Percentiles rank a stretch among this genome's conserved stretches.
Conservation (phyloP, 2,329 filamentous ascomycete genomes). For the Neonectria coccinea region DNA sequence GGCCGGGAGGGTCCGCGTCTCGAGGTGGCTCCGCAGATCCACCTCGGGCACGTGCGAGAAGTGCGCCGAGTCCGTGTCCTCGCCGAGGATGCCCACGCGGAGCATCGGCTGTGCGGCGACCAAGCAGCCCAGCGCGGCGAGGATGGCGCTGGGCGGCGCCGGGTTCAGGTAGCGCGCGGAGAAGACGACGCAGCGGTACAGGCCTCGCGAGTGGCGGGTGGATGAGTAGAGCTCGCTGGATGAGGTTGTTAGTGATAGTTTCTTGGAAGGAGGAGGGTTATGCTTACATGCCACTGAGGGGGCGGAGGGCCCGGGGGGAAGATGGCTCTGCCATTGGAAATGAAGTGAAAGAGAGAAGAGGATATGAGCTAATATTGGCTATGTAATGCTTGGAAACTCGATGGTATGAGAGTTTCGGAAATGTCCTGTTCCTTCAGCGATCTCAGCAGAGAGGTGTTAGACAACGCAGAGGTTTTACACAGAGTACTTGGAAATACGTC, state of each 20-base stretch:
- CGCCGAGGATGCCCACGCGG: slow-evolving; percentile 60
- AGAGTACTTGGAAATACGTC: neutral
- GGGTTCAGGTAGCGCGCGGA: slow-evolving; percentile 53
- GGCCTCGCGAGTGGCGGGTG: slow-evolving; percentile 58
- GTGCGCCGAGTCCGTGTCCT: slow-evolving; percentile 56
- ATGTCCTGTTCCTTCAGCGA: neutral
- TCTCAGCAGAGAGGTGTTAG: no score
- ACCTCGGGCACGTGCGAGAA: slow-evolving; percentile 59
- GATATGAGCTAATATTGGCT: neutral
- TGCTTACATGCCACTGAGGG: slow-evolving; percentile 45
- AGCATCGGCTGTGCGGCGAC: slow-evolving; percentile 60
- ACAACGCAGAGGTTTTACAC: neutral
- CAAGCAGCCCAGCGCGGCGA: slow-evolving; percentile 55
- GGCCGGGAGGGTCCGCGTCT: slow-evolving; percentile 47
- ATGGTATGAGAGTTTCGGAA: neutral
- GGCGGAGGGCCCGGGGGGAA: slow-evolving; percentile 36
- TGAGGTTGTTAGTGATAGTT: slow-evolving; percentile 24
- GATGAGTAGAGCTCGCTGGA: slow-evolving; percentile 59
- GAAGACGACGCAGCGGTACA: slow-evolving; percentile 61
- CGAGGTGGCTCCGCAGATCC: slow-evolving; percentile 57
- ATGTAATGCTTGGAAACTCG: neutral
- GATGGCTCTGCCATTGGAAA: slow-evolving; percentile 24
- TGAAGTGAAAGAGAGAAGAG: neutral
- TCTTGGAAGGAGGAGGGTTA: neutral
- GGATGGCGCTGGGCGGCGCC: slow-evolving; percentile 39